Conservation (phyloP, 116 monocot species). For the Papilionanthe hybrid region DNA sequence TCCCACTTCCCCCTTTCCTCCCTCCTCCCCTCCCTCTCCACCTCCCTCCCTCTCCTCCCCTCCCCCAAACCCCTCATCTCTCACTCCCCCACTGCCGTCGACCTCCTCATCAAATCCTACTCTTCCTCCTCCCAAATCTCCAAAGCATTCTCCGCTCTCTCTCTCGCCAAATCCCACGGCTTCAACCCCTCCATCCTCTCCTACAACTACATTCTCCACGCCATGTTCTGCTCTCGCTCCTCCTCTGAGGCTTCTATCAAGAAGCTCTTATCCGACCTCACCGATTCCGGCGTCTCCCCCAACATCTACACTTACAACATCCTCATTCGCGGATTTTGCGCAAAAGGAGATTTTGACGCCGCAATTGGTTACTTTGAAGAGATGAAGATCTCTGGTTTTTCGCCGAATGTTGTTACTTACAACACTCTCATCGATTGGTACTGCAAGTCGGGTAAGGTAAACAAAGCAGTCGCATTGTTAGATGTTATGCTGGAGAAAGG, state of each 20-base stretch:
- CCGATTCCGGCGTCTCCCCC: slow-evolving; percentile 17
- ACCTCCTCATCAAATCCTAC: slow-evolving; percentile 62
- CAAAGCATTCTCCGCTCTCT: slow-evolving; percentile 31
- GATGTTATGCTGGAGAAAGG: slow-evolving; percentile 19
- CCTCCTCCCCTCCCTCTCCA: neutral
- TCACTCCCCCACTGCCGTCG: slow-evolving; percentile 35
- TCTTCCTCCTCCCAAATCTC: slow-evolving; percentile 24
- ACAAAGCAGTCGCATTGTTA: slow-evolving; percentile 18
- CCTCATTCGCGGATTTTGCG: slow-evolving; percentile 36
- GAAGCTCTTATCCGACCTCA: slow-evolving; percentile 25
- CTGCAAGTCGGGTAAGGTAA: slow-evolving; percentile 24
- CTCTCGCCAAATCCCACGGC: slow-evolving; percentile 35
- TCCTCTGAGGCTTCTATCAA: neutral
- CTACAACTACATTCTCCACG: slow-evolving; percentile 56
- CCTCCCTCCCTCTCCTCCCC: slow-evolving; percentile 23
- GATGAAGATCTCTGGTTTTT: slow-evolving; percentile 29
- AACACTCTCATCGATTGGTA: slow-evolving; percentile 37
- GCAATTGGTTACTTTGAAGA: slow-evolving; percentile 17
- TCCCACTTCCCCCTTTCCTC: neutral
- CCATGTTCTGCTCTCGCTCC: slow-evolving; percentile 21
- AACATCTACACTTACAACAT: slow-evolving; percentile 58
- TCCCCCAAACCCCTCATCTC: slow-evolving; percentile 10
- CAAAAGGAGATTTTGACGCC: slow-evolving; percentile 15
- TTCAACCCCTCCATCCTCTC: slow-evolving; percentile 43
- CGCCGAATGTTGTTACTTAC: slow-evolving; percentile 46